Evolutionary conservation across 495 filamentous ascomycete genomes (phyloP).

Genomic region (Cercophora samala): DNA sequence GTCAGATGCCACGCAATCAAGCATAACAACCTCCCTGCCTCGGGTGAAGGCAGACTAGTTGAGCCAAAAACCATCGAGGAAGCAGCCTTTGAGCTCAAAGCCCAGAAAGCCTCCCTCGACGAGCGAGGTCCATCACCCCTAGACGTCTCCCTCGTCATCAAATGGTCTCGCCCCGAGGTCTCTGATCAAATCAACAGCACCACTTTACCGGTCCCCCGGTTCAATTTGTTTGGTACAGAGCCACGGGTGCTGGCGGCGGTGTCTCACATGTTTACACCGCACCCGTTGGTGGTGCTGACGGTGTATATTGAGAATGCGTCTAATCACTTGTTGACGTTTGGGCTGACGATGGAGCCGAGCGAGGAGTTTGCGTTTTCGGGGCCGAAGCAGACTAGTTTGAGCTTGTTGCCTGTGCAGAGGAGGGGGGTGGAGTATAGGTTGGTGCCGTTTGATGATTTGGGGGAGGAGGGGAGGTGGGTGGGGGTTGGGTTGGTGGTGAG

Average conservation of each 20-base stretch:
- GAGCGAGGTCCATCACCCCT: constrained; percentile 69
- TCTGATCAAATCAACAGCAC: constrained; percentile 47
- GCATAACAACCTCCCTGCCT: constrained; percentile 25
- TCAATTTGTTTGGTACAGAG: constrained; percentile 74
- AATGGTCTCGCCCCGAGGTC: constrained; percentile 59
- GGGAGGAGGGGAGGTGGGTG: constrained; percentile 55
- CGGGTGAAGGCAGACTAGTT: constrained; percentile 35
- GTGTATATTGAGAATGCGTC: constrained; percentile 81
- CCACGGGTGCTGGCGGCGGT: constrained; percentile 78
- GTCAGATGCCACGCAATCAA: constrained; percentile 39
- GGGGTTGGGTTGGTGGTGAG: constrained; percentile 68
- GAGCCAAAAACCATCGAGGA: constrained; percentile 63
- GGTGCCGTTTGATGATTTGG: constrained; percentile 43
- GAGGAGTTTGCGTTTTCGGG: constrained; percentile 94
- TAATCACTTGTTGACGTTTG: constrained; percentile 89
- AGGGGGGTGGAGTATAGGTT: constrained; percentile 67
- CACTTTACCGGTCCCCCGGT: constrained; percentile 67
- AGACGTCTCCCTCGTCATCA: constrained; percentile 70
- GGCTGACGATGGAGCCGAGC: constrained; percentile 82
- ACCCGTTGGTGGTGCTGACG: constrained; percentile 11
- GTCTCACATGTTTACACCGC: constrained; percentile 31
- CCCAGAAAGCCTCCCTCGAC: constrained; percentile 71
- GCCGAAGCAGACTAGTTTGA: constrained; percentile 69
- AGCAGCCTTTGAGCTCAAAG: constrained; percentile 64
- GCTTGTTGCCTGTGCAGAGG: constrained; percentile 75